Evolutionary conservation across 2,329 filamentous ascomycete genomes (phyloP), one percentile per base, ranked within the genome.

Genomic region (Westerdykella ornata): DNA sequence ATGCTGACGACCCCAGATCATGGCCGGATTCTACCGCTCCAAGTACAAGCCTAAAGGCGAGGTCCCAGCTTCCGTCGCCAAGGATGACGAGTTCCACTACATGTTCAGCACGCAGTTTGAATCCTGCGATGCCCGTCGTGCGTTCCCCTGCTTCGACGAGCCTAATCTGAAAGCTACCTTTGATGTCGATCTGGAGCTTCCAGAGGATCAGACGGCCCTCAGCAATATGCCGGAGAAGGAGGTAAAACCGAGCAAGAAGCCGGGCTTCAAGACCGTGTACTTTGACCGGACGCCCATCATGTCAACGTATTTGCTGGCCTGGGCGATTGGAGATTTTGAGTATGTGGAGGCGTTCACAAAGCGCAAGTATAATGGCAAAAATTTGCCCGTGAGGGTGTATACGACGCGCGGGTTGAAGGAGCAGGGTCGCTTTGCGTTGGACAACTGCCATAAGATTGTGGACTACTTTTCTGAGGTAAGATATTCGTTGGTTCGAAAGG

Each of bases 141-240:
- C 92, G 7, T 96, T 98, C 70, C 92, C 92, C 36, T 98, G 92
- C 72, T 97, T 97, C 60, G 92, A 98, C 62, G 92, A 98, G 71
- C 92, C 92, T 32, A 95, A 94, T 59, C 77, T 97, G 50, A 98
- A 98, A 71, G 88, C 92, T 9, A 90, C 88, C 2, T 97, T 96
- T 60, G 89, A 96, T 66, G 85, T 98, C 45, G 78, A 88, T 58
- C 84, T 98, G 48, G 90, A 97, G 70, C 78, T 96, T 35, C 90
- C 92, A 13, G 82, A 84, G 35, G 87, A 90, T 52, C 84, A 92
- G 67, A 82, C 88, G 31, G 92, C 88, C 5, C 74, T 97, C 35
- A 94, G 87, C 71, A 97, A 97, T 71, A 97, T 96, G 90, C 88
- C 88, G 3, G 82, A 88, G 65, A 90, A 88, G 72, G 74, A 76